These are phyloP conservation scores for Monosporascus sp. DNA, from an alignment of 2,329 filamentous ascomycete species.

Conservation along the genomic window DNA sequence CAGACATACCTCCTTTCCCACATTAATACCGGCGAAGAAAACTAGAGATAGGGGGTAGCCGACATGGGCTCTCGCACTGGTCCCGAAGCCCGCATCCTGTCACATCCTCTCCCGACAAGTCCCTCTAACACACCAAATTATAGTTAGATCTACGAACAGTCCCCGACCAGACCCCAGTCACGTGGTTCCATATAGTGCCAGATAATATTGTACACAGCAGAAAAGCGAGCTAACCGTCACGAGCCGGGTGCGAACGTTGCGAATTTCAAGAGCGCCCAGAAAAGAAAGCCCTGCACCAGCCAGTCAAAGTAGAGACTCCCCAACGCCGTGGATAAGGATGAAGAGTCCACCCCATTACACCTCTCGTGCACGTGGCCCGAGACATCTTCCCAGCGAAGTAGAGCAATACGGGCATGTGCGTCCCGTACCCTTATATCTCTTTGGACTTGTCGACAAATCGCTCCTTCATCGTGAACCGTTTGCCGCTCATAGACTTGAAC, in stretches of 20 bases:
- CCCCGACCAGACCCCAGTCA: neutral
- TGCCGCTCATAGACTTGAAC: conserved; percentile 68
- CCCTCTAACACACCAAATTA: too few relatives aligned
- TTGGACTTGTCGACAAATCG: conserved; percentile 27
- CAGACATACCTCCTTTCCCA: too few relatives aligned
- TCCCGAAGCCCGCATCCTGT: too few relatives aligned
- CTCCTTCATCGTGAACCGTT: conserved; percentile 51
- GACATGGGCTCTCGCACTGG: too few relatives aligned
- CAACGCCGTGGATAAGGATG: conserved; percentile 18
- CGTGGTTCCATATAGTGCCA: neutral
- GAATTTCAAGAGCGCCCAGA: too few relatives aligned
- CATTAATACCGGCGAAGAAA: too few relatives aligned
- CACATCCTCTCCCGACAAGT: too few relatives aligned
- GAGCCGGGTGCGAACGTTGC: neutral
- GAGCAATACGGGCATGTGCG: neutral
- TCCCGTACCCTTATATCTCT: conserved; percentile 5
- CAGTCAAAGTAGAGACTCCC: conserved; percentile 4
- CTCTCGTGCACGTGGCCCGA: conserved; percentile 6
- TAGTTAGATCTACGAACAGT: too few relatives aligned
- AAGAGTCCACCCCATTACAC: conserved; percentile 10
- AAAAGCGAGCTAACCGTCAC: neutral
- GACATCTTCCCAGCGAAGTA: neutral
- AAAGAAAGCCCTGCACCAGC: neutral
- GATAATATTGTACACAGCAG: neutral
- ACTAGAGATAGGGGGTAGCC: too few relatives aligned